These are phyloP conservation scores for Syncephalis plumigaleata DNA, from an alignment of 371 early-diverging fungal species.

Conservation along the genomic window DNA sequence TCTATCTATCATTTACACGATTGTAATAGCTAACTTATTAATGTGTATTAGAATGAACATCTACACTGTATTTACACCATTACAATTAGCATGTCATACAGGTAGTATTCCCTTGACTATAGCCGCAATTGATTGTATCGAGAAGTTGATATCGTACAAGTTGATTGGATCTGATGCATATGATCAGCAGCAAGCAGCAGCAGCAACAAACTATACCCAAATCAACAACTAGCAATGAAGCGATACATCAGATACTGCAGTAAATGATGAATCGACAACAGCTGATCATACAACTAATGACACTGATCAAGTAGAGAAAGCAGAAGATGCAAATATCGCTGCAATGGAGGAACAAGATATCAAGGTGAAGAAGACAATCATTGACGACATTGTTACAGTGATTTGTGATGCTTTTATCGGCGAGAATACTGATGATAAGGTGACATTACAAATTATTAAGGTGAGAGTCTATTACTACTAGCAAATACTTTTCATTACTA, in stretches of 20 bases:
- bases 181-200: too few species aligned
- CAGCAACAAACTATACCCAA: too few species aligned
- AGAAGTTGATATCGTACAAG: constrained; percentile 56
- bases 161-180: constrained; percentile 22
- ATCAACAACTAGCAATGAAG: too few species aligned
- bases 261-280: not conserved
- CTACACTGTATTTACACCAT: constrained; percentile 22
- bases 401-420: constrained; percentile 39
- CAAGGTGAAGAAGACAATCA: constrained; percentile 8
- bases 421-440: constrained; percentile 57
- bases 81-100: constrained; percentile 36
- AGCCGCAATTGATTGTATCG: constrained; percentile 44
- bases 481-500: constrained; percentile 4
- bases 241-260: not conserved
- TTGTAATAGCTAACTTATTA: constrained; percentile 6
- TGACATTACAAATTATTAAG: constrained; percentile 59
- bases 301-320: constrained; percentile 1
- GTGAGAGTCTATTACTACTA: constrained; percentile 14
- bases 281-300: constrained; percentile 10
- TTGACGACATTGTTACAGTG: constrained; percentile 33
- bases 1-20: not conserved
- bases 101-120: constrained; percentile 29
- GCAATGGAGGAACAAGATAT: constrained; percentile 1
- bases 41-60: too few species aligned
- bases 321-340: not conserved